Evolutionary conservation across 768 basidiomycete genomes (phyloP), one percentile per base, ranked within the genome.

Genomic region (Austroboletus festivus): DNA sequence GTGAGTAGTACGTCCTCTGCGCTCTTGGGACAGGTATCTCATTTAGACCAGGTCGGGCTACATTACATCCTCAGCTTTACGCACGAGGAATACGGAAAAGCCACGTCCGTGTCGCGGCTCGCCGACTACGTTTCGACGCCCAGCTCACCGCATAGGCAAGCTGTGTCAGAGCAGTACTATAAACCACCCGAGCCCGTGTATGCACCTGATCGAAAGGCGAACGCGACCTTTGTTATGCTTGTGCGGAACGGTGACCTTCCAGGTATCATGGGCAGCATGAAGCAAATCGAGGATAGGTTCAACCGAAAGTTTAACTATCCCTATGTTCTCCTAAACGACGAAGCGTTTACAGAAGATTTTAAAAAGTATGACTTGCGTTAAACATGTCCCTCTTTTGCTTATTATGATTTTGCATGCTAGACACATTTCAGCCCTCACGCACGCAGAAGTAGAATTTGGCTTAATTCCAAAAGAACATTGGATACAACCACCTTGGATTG

Each of bases 271-370:
- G 68, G 70, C 33, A 85, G 83, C 53, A 82, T 93, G 55, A 78
- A 78, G 53, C 79, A 86, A 64, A 68, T 92, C 69, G 95, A 98
- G 69, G 86, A 90, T 61, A 73, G 86, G 34, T 96, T 96, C 72
- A 97, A 97, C 68, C 71, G 73, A 38, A 78, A 75, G 51, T 87
- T 80, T 56, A 74, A 78, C 19, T 95, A 96, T 60, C 89, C 91
- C 4, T 96, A 89, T 66, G 84, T 92, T 21, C 87, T 96, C 68
- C 72, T 97, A 51, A 95, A 95, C 63, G 93, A 96, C 42, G 79
- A 80, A 53, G 79, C 81, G 0, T 95, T 95, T 66, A 72, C 77
- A 13, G 81, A 85, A 1, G 77, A 80, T 16, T 93, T 94, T 69
- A 89, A 84, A 61, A 70, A 70, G 80, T 82, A 60, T 55, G 76